Conservation (phyloP, 768 basidiomycete genomes). For the Rhodocollybia butyracea region DNA sequence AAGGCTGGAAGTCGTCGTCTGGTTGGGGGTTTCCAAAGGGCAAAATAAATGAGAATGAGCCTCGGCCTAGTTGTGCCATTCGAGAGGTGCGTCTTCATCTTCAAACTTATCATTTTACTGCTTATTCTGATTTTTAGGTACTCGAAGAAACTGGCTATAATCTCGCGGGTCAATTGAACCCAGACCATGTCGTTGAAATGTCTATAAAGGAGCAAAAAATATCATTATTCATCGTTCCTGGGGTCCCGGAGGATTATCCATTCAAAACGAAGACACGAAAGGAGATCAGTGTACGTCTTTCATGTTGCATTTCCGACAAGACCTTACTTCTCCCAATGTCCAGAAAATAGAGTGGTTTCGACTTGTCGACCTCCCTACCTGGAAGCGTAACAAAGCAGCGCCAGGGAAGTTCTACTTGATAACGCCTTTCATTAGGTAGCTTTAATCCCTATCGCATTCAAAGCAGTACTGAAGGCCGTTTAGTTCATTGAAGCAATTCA, state of each 20-base stretch:
- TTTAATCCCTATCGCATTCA: slow-evolving; percentile 13
- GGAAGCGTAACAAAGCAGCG: slow-evolving; percentile 72
- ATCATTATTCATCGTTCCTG: slow-evolving; percentile 85
- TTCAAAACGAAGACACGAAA: slow-evolving; percentile 96
- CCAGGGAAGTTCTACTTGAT: slow-evolving; percentile 92
- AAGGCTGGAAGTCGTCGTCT: slow-evolving; percentile 95
- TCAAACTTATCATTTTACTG: background rate
- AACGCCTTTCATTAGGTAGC: slow-evolving; percentile 86
- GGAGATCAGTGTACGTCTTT: slow-evolving; percentile 86
- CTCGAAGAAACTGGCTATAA: slow-evolving; percentile 97
- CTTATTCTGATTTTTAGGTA: slow-evolving; percentile 51
- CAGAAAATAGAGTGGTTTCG: slow-evolving; percentile 98
- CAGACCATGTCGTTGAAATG: slow-evolving; percentile 73
- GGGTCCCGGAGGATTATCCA: slow-evolving; percentile 80
- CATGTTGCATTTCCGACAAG: slow-evolving; percentile 9
- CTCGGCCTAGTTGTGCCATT: slow-evolving; percentile 77
- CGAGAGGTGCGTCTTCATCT: slow-evolving; percentile 69
- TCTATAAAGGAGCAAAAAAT: slow-evolving; percentile 89
- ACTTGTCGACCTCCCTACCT: slow-evolving; percentile 86
- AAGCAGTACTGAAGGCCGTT: background rate
- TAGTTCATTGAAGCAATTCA: slow-evolving; percentile 65
- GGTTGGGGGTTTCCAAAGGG: slow-evolving; percentile 99
- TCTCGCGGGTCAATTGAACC: slow-evolving; percentile 61
- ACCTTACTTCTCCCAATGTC: slow-evolving; percentile 11
- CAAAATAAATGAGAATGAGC: slow-evolving; percentile 97